Evolutionary conservation across 2,329 filamentous ascomycete species (phyloP).

Genomic region (Gliomastix tumulicola): DNA sequence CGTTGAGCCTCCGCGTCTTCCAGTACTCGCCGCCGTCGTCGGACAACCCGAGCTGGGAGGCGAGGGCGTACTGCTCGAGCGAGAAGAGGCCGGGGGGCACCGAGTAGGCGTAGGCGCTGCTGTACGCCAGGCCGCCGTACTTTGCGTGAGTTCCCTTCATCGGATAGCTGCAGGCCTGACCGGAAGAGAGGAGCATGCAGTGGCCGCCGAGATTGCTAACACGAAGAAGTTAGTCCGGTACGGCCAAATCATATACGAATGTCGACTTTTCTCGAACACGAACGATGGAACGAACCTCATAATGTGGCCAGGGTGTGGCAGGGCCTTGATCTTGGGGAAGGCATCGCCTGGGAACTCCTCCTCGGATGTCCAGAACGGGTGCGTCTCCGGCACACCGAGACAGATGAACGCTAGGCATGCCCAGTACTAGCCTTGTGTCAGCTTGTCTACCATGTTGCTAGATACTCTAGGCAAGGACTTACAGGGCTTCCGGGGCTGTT

Average conservation of each 20-base stretch:
- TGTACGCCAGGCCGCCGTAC: slow-evolving; percentile 75
- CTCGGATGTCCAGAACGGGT: slow-evolving; percentile 67
- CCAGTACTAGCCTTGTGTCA: slow-evolving; percentile 56
- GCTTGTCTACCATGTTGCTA: slow-evolving; percentile 11
- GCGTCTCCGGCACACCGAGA: slow-evolving; percentile 58
- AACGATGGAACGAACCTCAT: slow-evolving; percentile 36
- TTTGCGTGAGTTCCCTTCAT: slow-evolving; percentile 78
- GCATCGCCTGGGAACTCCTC: slow-evolving; percentile 53
- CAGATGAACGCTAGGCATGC: slow-evolving; percentile 72
- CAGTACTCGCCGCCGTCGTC: slow-evolving; percentile 73
- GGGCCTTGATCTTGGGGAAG: slow-evolving; percentile 51
- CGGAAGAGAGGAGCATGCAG: slow-evolving; percentile 67
- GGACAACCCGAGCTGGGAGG: slow-evolving; percentile 68
- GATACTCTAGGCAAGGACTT: slow-evolving; percentile 19
- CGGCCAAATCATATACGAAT: not conserved
- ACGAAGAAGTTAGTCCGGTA: not conserved
- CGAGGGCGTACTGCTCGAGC: slow-evolving; percentile 69
- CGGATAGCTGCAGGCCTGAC: slow-evolving; percentile 76
- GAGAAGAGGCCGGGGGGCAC: slow-evolving; percentile 71
- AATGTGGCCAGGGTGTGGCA: slow-evolving; percentile 68
- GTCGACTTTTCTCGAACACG: no score
- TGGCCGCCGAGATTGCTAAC: slow-evolving; percentile 61
- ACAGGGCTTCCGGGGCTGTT: slow-evolving; percentile 65
- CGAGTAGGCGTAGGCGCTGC: slow-evolving; percentile 68
- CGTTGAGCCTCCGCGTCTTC: slow-evolving; percentile 66